Base-by-base conservation (phyloP, 345 rosid genomes). In the Populus tremula region DNA sequence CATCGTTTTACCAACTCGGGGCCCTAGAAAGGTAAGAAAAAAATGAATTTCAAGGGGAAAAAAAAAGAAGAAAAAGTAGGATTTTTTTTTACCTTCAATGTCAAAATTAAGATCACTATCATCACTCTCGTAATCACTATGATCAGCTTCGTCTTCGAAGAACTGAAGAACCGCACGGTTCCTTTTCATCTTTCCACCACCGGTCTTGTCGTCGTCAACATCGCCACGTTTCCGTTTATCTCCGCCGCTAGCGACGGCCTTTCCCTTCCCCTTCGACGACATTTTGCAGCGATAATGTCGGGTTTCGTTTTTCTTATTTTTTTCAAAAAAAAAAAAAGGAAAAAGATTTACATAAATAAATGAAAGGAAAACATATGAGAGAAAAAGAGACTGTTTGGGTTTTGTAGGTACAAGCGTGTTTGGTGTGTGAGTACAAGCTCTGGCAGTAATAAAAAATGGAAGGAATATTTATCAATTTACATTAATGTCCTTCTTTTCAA, bases 161-260 rank as follows among this genome's bases (percentile, higher is more conserved):
- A 82, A 82, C 78, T 73, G 81, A 69, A 82, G 84, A 31, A 78
- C 76, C 69, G 70, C 79, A 17, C 84, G 81, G 68, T 82, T 82
- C 54, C 43, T 74, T 69, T 45, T 78, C 79, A 61, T 70, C 47
- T 64, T 17, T 36, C 78, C 75, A 13, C 69, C 36, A 35, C 70
- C 78, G 68, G 78, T 41, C 65, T 45, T 65, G 54, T 70, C 84
- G 23, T 54, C 64, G 23, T 72, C 77, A 13, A 1, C 50, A 12
- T 47, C 76, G 38, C 76, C 72, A 13, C 69, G 63, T 67, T 75
- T 82, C 16, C 79, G 75, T 78, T 74, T 70, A 41, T 45, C 77
- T 31, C 71, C 47, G 62, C 41, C 23, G 76, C 78, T 20, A 68
- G 67, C 79, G 36, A 78, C 73, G 33, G 49, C 81, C 76, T 82